Percentiles rank a stretch among this genome's conserved stretches.
phyloP scores from a whole-genome alignment of 2,329 filamentous ascomycete genomes.

The Cytospora chrysosperma region DNA sequence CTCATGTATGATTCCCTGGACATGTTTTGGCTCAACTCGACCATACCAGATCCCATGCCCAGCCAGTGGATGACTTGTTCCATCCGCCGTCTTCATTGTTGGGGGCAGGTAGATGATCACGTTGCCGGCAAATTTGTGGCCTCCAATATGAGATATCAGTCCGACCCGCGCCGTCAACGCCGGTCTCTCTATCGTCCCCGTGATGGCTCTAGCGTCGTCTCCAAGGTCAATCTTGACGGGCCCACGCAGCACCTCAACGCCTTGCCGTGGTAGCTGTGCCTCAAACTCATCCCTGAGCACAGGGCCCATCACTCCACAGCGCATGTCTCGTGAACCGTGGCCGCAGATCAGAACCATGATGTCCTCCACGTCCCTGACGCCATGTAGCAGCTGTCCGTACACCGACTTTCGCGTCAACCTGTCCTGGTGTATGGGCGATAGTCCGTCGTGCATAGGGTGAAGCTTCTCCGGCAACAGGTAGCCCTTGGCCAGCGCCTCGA shows the following conservation, averaged over 20 bases:
- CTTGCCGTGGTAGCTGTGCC: conserved; percentile 50
- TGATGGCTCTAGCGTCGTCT: conserved; percentile 28
- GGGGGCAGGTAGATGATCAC: conserved; percentile 78
- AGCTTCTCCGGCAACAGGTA: conserved; percentile 64
- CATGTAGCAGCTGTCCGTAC: conserved; percentile 51
- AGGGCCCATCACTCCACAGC: conserved; percentile 81
- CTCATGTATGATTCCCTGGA: conserved; percentile 72
- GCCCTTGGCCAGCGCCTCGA: conserved; percentile 60
- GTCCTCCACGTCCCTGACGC: conserved; percentile 62
- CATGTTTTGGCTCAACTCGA: conserved; percentile 70
- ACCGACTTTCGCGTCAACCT: conserved; percentile 50
- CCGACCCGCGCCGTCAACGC: conserved; percentile 58
- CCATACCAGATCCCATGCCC: conserved; percentile 83
- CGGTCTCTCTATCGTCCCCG: conserved; percentile 25
- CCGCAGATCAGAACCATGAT: conserved; percentile 84
- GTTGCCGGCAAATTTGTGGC: conserved; percentile 84
- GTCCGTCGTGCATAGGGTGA: conserved; percentile 58
- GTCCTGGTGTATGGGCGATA: conserved; percentile 59
- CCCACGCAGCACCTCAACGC: conserved; percentile 48
- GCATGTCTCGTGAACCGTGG: conserved; percentile 75
- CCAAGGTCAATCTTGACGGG: conserved; percentile 42
- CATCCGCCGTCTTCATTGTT: conserved; percentile 38
- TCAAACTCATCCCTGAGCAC: conserved; percentile 71
- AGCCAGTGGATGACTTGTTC: conserved; percentile 55
- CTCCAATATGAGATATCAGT: conserved; percentile 76